Conservation (phyloP, 2,329 filamentous ascomycete species). For the Cadophora luteo-olivacea region DNA sequence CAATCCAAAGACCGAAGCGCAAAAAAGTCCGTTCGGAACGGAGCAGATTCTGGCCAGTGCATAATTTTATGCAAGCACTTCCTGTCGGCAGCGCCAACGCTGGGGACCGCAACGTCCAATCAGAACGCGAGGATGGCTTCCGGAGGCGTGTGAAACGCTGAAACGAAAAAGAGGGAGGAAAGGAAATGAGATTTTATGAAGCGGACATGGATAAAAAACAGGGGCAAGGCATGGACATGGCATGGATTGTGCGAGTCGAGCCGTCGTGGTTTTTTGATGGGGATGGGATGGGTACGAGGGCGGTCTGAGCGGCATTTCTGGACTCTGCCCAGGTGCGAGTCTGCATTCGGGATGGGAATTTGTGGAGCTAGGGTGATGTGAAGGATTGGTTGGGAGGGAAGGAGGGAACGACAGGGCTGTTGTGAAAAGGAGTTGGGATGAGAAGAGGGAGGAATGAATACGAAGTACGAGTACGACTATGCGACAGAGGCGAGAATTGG, state of each 20-base stretch:
- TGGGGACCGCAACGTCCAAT: neutral
- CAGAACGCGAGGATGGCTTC: neutral
- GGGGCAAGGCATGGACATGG: neutral
- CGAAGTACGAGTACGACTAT: constrained; percentile 7
- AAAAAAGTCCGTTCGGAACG: neutral
- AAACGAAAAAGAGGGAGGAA: neutral
- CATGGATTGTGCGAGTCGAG: constrained; percentile 19
- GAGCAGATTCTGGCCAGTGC: constrained; percentile 4
- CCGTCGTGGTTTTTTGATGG: neutral
- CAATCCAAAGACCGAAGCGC: neutral
- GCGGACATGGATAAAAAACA: neutral
- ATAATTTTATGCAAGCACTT: constrained; percentile 15
- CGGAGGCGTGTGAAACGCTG: neutral
- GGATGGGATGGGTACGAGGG: constrained; percentile 12
- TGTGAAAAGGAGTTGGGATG: neutral
- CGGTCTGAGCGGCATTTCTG: constrained; percentile 2
- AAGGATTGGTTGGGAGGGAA: neutral
- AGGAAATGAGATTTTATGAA: neutral
- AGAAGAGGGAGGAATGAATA: neutral
- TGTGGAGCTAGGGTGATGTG: neutral
- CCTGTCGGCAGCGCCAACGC: neutral
- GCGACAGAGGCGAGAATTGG: neutral
- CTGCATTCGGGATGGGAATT: neutral
- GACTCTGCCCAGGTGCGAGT: neutral
- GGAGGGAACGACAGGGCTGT: neutral